These are phyloP conservation scores for Zymoseptoria crescenta DNA, from an alignment of 2,329 filamentous ascomycete species.

Conservation along the genomic window DNA sequence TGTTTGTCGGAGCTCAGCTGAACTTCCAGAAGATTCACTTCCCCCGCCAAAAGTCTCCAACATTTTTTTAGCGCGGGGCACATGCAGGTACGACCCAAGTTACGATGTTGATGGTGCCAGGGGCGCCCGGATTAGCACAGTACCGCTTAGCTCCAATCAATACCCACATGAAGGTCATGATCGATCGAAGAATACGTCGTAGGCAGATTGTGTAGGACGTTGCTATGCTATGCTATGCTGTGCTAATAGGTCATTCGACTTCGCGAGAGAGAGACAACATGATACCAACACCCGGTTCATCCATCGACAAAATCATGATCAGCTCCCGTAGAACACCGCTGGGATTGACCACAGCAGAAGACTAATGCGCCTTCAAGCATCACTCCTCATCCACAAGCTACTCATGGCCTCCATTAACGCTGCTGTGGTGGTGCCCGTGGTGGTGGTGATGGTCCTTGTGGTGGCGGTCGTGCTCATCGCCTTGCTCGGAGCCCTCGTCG, in stretches of 20 bases:
- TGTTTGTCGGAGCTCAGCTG: neutral
- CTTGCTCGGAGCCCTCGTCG: neutral
- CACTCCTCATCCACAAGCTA: neutral
- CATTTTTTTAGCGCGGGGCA: neutral
- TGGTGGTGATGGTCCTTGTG: neutral
- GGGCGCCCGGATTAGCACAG: no score
- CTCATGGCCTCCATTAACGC: neutral
- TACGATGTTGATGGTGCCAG: neutral
- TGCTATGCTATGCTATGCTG: neutral
- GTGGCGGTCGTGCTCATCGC: neutral
- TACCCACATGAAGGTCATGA: neutral
- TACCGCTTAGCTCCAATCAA: no score
- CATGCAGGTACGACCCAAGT: neutral
- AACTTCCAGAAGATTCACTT: neutral
- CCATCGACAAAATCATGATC: neutral
- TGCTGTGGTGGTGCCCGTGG: neutral
- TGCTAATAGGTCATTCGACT: neutral
- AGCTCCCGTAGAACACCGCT: neutral
- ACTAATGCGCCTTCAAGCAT: neutral
- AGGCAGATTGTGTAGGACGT: neutral
- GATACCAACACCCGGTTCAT: neutral
- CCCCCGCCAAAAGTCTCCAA: neutral
- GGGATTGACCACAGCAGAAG: neutral
- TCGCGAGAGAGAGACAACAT: neutral
- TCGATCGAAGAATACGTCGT: neutral